Conservation (phyloP, 2,329 filamentous ascomycete genomes). For the Graphilbum ipis-grandicollis region DNA sequence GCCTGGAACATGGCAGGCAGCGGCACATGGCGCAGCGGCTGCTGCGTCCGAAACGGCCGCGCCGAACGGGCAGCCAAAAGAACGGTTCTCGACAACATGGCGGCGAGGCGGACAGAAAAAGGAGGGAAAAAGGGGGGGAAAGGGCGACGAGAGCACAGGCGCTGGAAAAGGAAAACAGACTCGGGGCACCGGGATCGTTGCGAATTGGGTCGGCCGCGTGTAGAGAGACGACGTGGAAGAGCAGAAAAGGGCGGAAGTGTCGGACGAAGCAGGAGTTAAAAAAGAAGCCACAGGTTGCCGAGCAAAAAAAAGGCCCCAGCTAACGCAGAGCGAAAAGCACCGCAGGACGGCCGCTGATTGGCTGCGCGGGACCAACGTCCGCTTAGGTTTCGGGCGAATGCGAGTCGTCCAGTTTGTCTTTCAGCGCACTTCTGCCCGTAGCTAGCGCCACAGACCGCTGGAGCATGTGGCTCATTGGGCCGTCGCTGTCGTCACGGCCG, state of each 20-base stretch:
- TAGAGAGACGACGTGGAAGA: background rate
- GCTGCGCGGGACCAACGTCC: background rate
- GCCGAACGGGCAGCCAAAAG: slow-evolving; percentile 12
- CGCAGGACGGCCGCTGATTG: background rate
- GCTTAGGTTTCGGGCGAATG: background rate
- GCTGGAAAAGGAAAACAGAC: too few species aligned
- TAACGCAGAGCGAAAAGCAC: background rate
- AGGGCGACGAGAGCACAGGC: background rate
- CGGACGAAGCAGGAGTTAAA: background rate
- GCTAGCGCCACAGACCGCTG: background rate
- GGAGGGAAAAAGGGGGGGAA: background rate
- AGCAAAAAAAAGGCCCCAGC: background rate
- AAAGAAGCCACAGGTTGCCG: background rate
- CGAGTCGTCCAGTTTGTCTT: background rate
- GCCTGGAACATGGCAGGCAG: slow-evolving; percentile 36
- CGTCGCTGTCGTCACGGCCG: too few species aligned
- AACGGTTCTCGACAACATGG: slow-evolving; percentile 24
- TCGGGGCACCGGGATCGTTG: too few species aligned
- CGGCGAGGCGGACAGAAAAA: too few species aligned
- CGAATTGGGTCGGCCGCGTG: too few species aligned
- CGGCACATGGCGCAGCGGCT: slow-evolving; percentile 25
- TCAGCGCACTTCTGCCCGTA: background rate
- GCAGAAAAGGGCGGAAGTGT: background rate
- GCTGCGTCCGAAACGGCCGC: slow-evolving; percentile 17
- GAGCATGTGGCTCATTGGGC: background rate